Percentiles rank a stretch among this genome's conserved stretches.
Conservation (phyloP, 1,139 yeast genomes). For the Eremothecium sinecaudum region DNA sequence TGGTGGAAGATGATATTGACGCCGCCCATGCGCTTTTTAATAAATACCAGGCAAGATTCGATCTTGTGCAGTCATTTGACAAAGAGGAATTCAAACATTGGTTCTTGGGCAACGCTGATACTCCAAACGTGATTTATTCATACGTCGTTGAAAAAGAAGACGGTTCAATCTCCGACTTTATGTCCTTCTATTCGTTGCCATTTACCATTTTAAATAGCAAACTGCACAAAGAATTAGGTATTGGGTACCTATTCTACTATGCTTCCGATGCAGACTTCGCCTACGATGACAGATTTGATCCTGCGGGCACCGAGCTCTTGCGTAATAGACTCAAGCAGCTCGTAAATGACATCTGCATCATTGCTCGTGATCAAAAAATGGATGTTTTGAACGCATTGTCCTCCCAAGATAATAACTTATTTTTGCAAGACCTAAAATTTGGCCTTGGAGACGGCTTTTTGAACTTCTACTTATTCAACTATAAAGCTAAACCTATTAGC, state of each 20-base stretch:
- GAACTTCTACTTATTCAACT: slow-evolving; percentile 86
- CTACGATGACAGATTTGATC: slow-evolving; percentile 30
- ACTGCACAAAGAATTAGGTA: slow-evolving; percentile 59
- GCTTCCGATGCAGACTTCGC: slow-evolving; percentile 55
- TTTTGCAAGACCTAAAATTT: slow-evolving; percentile 74
- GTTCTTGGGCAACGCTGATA: slow-evolving; percentile 46
- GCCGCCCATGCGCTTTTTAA: slow-evolving; percentile 51
- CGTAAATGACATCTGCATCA: slow-evolving; percentile 66
- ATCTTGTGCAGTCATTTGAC: slow-evolving; percentile 58
- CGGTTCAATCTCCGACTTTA: slow-evolving; percentile 73
- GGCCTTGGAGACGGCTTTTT: slow-evolving; percentile 91
- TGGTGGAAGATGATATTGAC: slow-evolving; percentile 53
- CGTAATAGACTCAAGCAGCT: slow-evolving; percentile 51
- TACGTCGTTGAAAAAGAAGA: slow-evolving; percentile 65
- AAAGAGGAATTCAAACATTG: slow-evolving; percentile 74
- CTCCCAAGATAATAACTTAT: slow-evolving; percentile 77
- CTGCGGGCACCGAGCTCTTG: slow-evolving; percentile 33
- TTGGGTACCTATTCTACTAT: slow-evolving; percentile 85
- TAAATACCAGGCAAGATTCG: slow-evolving; percentile 59
- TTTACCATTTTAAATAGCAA: slow-evolving; percentile 70
- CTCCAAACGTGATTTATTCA: slow-evolving; percentile 51
- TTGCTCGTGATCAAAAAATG: slow-evolving; percentile 52
- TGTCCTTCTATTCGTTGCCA: slow-evolving; percentile 82
- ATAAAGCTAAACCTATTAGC: slow-evolving; percentile 65
- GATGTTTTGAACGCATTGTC: slow-evolving; percentile 94